Evolutionary conservation across 2,329 filamentous ascomycete species (phyloP).

Genomic region (Cladosporium sp.): DNA sequence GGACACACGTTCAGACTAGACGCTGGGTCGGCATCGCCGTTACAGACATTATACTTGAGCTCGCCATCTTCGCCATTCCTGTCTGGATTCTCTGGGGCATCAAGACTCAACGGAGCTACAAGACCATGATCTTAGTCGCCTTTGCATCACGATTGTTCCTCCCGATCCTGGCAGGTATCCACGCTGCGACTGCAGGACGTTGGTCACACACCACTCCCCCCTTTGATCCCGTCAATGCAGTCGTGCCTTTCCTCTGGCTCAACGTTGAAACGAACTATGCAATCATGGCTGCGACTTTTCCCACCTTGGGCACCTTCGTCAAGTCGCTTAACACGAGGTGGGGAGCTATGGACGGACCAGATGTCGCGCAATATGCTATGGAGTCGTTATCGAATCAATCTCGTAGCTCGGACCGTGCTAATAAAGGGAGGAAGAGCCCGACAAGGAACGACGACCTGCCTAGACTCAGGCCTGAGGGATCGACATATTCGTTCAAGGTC

Average conservation of each 20-base stretch:
- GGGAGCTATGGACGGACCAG: constrained; percentile 20
- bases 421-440: background rate
- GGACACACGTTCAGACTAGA: background rate
- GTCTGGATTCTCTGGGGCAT: constrained; percentile 23
- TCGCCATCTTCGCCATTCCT: constrained; percentile 20
- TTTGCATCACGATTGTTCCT: constrained; percentile 20
- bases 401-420: background rate
- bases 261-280: constrained; percentile 25
- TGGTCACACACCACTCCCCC: constrained; percentile 12
- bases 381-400: constrained; percentile 1
- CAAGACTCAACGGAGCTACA: constrained; percentile 18
- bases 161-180: background rate
- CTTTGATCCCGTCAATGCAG: constrained; percentile 18
- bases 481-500: constrained; percentile 7
- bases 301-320: constrained; percentile 23
- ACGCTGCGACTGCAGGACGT: background rate
- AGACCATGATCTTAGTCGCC: constrained; percentile 19
- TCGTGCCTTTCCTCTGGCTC: constrained; percentile 21
- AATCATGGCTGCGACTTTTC: constrained; percentile 23
- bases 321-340: constrained; percentile 23
- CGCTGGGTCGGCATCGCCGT: constrained; percentile 22
- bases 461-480: background rate
- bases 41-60: constrained; percentile 22
- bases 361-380: constrained; percentile 9
- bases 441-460: background rate